A percentile compares a stretch with the other conserved stretches of the same genome.
These are phyloP conservation scores for Colletotrichum cordylinicola DNA, from an alignment of 2,329 filamentous ascomycete genomes.

Conservation along the genomic window DNA sequence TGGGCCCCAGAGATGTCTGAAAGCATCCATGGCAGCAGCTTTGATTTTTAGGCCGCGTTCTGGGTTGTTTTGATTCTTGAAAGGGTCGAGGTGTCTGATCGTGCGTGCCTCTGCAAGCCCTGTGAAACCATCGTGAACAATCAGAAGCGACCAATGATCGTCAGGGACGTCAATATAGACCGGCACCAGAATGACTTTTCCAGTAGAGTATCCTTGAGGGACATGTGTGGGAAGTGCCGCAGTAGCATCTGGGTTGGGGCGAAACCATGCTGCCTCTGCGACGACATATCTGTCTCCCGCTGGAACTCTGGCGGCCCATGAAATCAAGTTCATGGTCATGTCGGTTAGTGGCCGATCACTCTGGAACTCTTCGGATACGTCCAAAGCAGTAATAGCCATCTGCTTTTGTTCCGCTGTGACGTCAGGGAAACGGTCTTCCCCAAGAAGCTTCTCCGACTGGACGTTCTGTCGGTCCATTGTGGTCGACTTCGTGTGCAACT, in stretches of 20 bases:
- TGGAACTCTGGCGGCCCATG: neutral
- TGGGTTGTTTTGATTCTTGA: neutral
- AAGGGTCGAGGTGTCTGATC: neutral
- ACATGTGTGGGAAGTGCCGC: no score
- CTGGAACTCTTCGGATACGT: neutral
- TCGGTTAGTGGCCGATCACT: neutral
- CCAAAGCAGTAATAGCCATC: no score
- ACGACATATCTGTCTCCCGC: neutral
- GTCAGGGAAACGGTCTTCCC: neutral
- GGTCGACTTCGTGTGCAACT: neutral
- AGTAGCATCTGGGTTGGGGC: neutral
- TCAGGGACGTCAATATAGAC: neutral
- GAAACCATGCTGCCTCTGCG: neutral
- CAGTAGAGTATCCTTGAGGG: neutral
- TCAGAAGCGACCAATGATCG: neutral
- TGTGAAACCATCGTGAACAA: neutral
- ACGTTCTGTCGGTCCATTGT: neutral
- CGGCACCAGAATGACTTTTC: neutral
- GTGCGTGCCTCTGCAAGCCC: neutral
- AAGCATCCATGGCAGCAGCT: no score
- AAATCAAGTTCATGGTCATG: neutral
- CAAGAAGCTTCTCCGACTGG: neutral
- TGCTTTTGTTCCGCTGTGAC: no score
- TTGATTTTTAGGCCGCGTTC: neutral
- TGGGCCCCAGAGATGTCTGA: no score